Conservation (phyloP, 495 filamentous ascomycete genomes). For the Lophiostoma macrostomum region DNA sequence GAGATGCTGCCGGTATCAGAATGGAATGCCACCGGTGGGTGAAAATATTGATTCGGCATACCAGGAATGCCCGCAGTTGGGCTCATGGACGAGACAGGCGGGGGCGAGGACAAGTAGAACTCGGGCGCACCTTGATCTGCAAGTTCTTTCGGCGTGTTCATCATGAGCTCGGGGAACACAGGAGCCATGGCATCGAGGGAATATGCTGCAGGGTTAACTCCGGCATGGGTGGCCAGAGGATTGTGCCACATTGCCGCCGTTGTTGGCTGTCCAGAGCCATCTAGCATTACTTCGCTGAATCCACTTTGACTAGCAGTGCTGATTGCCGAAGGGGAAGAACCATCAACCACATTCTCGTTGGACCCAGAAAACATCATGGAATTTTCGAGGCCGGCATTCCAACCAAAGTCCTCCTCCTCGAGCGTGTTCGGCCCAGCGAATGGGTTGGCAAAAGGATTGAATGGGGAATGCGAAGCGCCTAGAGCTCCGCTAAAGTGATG, state of each 20-base stretch:
- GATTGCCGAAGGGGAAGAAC: conserved; percentile 91
- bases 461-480: conserved; percentile 70
- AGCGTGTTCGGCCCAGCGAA: conserved; percentile 50
- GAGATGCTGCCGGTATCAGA: conserved; percentile 61
- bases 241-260: conserved; percentile 64
- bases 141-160: conserved; percentile 32
- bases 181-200: conserved; percentile 52
- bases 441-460: conserved; percentile 60
- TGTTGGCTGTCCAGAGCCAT: conserved; percentile 59
- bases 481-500: conserved; percentile 79
- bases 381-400: conserved; percentile 81
- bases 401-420: conserved; percentile 79
- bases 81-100: conserved; percentile 23
- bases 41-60: conserved; percentile 45
- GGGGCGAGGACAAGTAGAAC: conserved; percentile 39
- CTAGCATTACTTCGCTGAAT: conserved; percentile 88
- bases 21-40: conserved; percentile 50
- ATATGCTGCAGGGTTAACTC: conserved; percentile 59
- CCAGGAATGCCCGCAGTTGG: conserved; percentile 34
- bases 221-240: conserved; percentile 58
- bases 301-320: conserved; percentile 89
- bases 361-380: conserved; percentile 65
- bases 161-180: conserved; percentile 37
- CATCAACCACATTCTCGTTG: conserved; percentile 79
- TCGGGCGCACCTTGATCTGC: conserved; percentile 33